These are phyloP conservation scores for Pichia manshurica DNA, from an alignment of 805 yeast genomes.

Conservation along the genomic window DNA sequence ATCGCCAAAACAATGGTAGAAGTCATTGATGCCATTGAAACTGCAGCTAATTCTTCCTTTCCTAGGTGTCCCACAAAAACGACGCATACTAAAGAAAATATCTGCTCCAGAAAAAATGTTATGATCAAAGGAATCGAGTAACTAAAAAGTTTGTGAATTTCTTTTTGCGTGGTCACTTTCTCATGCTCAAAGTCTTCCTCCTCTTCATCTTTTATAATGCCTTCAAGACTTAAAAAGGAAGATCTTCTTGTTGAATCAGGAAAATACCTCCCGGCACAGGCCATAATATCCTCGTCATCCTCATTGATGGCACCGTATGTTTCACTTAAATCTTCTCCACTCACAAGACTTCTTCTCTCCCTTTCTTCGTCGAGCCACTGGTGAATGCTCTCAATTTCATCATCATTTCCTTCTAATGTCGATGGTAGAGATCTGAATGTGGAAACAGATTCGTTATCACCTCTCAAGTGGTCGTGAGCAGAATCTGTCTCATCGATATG, in stretches of 20 bases:
- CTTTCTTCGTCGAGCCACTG: conserved; percentile 35
- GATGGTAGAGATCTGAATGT: conserved; percentile 34
- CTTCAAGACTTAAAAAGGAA: conserved; percentile 14
- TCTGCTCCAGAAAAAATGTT: conserved; percentile 57
- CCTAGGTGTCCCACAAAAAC: conserved; percentile 76
- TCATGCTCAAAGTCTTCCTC: conserved; percentile 32
- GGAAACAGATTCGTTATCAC: conserved; percentile 29
- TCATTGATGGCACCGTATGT: conserved; percentile 21
- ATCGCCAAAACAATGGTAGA: conserved; percentile 70
- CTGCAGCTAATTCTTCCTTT: conserved; percentile 67
- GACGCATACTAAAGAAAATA: conserved; percentile 66
- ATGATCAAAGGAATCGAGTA: conserved; percentile 54
- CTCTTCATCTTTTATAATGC: conserved; percentile 12
- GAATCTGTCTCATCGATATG: conserved; percentile 21
- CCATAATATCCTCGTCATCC: conserved; percentile 19
- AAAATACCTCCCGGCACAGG: conserved; percentile 25
- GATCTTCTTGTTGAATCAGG: conserved; percentile 13
- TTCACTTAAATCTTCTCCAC: conserved; percentile 12
- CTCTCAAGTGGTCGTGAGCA: conserved; percentile 4
- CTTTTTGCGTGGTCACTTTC: conserved; percentile 22
- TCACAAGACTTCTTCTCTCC: conserved; percentile 27
- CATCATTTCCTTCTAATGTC: conserved; percentile 30
- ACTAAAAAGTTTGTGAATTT: conserved; percentile 32
- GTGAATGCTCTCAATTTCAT: conserved; percentile 29
- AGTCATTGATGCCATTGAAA: conserved; percentile 71